Evolutionary conservation across 176 grass and related monocot species (phyloP), one percentile per base, ranked within the genome.

Genomic region (Chrysopogon serrulatus): DNA sequence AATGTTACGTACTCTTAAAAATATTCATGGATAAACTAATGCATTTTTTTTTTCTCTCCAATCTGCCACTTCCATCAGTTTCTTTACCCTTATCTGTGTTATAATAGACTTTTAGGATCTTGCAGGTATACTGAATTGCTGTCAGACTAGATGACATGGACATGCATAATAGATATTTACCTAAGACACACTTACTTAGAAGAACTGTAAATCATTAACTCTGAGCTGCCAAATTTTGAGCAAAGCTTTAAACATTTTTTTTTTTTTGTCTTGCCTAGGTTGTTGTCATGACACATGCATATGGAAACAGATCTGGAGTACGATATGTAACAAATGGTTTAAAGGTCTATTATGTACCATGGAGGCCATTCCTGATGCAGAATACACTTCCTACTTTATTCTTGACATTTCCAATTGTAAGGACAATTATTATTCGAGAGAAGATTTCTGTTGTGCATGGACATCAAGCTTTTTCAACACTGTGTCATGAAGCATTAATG

Each of bases 291-390:
- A 95, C 95, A 21, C 95, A 98, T 93, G 90, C 95, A 45, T 98
- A 98, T 88, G 92, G 95, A 76, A 91, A 86, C 17, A 92, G 92
- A 48, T 92, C 92, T 87, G 95, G 95, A 74, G 90, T 98, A 64
- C 92, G 92, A 28, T 98, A 98, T 82, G 64, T 98, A 71, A 98
- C 95, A 24, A 88, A 90, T 12, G 93, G 93, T 74, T 64, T 98
- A 76, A 98, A 98, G 87, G 88, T 98, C 53, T 98, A 98, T 89
- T 95, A 95, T 91, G 89, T 95, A 44, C 92, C 95, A 61, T 95
- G 92, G 92, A 90, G 76, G 31, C 88, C 95, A 74, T 98, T 98
- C 70, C 60, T 98, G 41, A 98, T 98, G 95, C 92, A 98, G 87
- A 98, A 93, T 84, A 95, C 92, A 63, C 76, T 98, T 36, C 95